Percentiles rank a stretch among this genome's conserved stretches.
Conservation (phyloP, 805 yeast genomes). For the Candida boidinii region DNA sequence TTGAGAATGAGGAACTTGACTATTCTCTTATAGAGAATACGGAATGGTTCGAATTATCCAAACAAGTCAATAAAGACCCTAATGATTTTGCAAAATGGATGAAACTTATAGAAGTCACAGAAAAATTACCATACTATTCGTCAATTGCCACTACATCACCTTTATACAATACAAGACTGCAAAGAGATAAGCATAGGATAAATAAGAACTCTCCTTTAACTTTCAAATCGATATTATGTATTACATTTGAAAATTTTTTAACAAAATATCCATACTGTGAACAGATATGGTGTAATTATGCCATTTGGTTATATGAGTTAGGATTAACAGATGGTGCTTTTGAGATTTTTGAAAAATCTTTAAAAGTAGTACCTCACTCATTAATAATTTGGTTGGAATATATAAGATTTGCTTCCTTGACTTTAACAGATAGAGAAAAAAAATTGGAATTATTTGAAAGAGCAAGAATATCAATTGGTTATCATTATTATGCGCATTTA, state of each 20-base stretch:
- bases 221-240: slow-evolving; percentile 26
- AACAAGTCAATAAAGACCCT: slow-evolving; percentile 24
- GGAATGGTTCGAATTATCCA: slow-evolving; percentile 26
- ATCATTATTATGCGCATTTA: slow-evolving; percentile 40
- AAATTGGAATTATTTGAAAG: slow-evolving; percentile 32
- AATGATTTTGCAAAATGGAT: slow-evolving; percentile 29
- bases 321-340: slow-evolving; percentile 32
- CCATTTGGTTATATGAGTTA: slow-evolving; percentile 35
- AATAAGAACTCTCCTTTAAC: slow-evolving; percentile 2
- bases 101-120: slow-evolving; percentile 25
- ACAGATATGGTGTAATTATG: slow-evolving; percentile 52
- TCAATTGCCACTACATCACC: too few species aligned
- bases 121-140: slow-evolving; percentile 15
- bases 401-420: slow-evolving; percentile 29
- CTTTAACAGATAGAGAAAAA: slow-evolving; percentile 21
- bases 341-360: slow-evolving; percentile 28
- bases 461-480: slow-evolving; percentile 42
- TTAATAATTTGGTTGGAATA: slow-evolving; percentile 43
- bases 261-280: slow-evolving; percentile 39
- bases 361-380: slow-evolving; percentile 33
- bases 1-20: too few species aligned
- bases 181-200: not conserved
- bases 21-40: too few species aligned
- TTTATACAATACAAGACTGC: slow-evolving; percentile 3
- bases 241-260: slow-evolving; percentile 34